Base-by-base conservation (phyloP, 129 eudicot species). In the Tanacetum coccineum region DNA sequence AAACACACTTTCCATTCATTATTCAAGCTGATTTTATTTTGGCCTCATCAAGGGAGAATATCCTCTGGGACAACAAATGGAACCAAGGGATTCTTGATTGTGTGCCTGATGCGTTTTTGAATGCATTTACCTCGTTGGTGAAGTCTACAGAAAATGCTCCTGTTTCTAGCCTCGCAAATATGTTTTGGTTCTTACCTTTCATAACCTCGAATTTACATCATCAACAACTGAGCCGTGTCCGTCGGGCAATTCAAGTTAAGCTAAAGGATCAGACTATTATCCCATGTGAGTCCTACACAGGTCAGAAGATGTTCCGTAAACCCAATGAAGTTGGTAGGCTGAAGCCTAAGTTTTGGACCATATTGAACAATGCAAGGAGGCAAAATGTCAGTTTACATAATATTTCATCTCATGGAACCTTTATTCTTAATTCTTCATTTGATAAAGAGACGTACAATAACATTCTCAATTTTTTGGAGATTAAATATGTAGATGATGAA, bases 21-120 rank as follows among this genome's bases (percentile, higher is more conserved):
- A 82, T 82, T 6, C 91, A 85, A 57, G 81, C 91, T 0, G 87
- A 85, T 79, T 85, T 85, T 48, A 73, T 85, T 3, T 61, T 85
- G 13, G 82, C 82, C 1, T 78, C 90, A 1, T 85, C 90, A 18
- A 64, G 90, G 32, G 87, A 85, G 54, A 81, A 74, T 30, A 85
- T 85, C 20, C 77, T 85, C 54, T 46, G 81, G 77, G 87, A 78
- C 40, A 58, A 76, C 68, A 73, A n/a, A 65, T 81, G 90, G 90
- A 81, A 81, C 77, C 72, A 75, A 21, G 87, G 90, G 40, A 85
- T 85, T 72, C 87, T 85, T 28, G 75, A 68, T 52, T 79, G 80
- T 7, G 71, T 85, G 2, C 81, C 84, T 4, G 5, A 25, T 26
- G 82, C 90, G 12, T 85, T 85, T 61, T 2, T 81, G 10, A 69